A percentile compares a stretch with the other conserved stretches of the same genome.
phyloP scores from a whole-genome alignment of 139 green algal genomes.

The Trebouxia sp. region DNA sequence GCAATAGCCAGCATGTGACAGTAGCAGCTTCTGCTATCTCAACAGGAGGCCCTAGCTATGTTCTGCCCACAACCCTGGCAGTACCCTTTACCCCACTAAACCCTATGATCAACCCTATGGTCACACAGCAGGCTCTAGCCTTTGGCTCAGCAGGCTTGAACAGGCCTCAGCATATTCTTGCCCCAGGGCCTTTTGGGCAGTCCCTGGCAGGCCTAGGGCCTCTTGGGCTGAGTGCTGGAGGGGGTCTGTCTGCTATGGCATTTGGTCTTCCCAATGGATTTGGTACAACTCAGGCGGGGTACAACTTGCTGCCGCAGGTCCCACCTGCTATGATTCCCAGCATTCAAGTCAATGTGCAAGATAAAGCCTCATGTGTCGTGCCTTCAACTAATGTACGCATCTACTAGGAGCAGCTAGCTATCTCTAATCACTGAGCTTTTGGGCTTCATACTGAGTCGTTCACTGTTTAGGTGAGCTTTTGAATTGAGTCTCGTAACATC shows the following conservation, averaged over 20 bases:
- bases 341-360: slow-evolving; percentile 4
- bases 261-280: neutral
- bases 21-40: slow-evolving; percentile 8
- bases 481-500: no score
- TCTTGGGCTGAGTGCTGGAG: neutral
- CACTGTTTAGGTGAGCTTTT: no score
- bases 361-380: neutral
- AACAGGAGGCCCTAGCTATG: slow-evolving; percentile 12
- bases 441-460: no score
- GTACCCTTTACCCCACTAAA: neutral
- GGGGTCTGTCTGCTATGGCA: slow-evolving; percentile 1
- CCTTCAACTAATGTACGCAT: slow-evolving; percentile 14
- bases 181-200: neutral
- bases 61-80: slow-evolving; percentile 9
- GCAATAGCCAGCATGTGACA: slow-evolving; percentile 18
- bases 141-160: no score
- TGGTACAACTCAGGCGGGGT: neutral
- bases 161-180: neutral
- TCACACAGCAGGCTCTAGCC: neutral
- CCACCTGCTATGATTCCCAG: neutral
- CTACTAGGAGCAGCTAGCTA: neutral
- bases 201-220: neutral
- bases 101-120: neutral
- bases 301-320: neutral
- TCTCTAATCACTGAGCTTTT: no score